phyloP scores from a whole-genome alignment of 345 rosid genomes.

The Linum tenue region DNA sequence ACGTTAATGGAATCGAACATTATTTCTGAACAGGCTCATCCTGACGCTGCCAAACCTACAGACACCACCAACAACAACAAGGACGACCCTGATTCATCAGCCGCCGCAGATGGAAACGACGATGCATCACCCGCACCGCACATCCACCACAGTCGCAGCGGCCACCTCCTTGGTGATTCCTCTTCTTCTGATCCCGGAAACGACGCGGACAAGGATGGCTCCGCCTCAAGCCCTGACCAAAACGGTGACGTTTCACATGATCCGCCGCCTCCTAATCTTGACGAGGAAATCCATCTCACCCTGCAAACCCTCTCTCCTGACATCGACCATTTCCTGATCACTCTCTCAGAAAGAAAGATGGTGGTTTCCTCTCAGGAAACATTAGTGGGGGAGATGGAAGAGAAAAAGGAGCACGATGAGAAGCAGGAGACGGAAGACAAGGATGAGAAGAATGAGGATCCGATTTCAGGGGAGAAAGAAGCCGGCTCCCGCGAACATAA shows the following conservation, averaged over 20 bases:
- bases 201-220: not conserved
- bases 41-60: no score
- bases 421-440: not conserved
- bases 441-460: not conserved
- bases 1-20: no score
- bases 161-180: no score
- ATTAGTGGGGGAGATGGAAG: not conserved
- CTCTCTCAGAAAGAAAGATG: constrained; percentile 7
- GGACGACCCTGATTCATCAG: no score
- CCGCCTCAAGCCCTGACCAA: not conserved
- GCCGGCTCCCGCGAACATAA: no score
- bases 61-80: no score
- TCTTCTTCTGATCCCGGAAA: no score
- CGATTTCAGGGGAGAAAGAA: no score
- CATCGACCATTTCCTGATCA: constrained; percentile 33
- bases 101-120: no score
- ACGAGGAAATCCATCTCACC: constrained; percentile 24
- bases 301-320: constrained; percentile 47
- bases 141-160: no score
- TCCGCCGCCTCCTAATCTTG: constrained; percentile 12
- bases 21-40: no score
- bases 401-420: not conserved
- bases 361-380: not conserved
- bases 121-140: no score
- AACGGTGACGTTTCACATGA: not conserved